Base-by-base conservation (phyloP, 1,139 yeast genomes). In the Saccharomyces hybrid region DNA sequence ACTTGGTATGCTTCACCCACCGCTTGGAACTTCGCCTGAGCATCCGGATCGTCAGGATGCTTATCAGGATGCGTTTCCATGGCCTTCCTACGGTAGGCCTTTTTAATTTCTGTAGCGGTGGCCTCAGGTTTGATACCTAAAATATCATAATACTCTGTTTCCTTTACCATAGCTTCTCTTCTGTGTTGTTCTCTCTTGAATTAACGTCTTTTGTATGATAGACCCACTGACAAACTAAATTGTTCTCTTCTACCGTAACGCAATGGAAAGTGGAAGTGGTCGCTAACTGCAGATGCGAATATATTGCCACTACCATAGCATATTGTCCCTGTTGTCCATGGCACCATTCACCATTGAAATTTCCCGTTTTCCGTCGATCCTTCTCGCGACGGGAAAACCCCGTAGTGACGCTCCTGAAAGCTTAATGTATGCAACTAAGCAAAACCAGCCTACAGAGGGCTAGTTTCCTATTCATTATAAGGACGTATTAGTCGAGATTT, bases 51-150 rank as follows among this genome's bases (percentile, higher is more conserved):
- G 63, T 85, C 82, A 7, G 97, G 98, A 66, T 93, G 90, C 74
- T 93, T 95, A 71, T 93, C 99, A 0, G 99, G 99, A 71, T 95
- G 99, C 59, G 90, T 86, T 56, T 75, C 77, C 69, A 93, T 84
- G 7, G 98, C 98, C 67, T 85, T 84, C 71, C 86, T 86, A 58
- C 99, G 78, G 73, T 93, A 93, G 0, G 97, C 97, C 71, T 88
- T 89, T 71, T 93, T 95, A 71, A 93, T 91, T 56, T 89, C 96
- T 29, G 83, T 76, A 5, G 86, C 81, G 0, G 91, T 81, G 44
- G 99, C 98, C 28, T 80, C 81, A 3, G 86, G 78, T 47, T 73
- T 61, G 38, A 95, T 78, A 21, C 81, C 88, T 58, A 93, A 76
- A 41, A 84, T 70, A 62, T 93, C 98, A 69, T 93, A 93, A 73